Evolutionary conservation across 306 rosid species (phyloP).

Genomic region (Sophora flavescens): DNA sequence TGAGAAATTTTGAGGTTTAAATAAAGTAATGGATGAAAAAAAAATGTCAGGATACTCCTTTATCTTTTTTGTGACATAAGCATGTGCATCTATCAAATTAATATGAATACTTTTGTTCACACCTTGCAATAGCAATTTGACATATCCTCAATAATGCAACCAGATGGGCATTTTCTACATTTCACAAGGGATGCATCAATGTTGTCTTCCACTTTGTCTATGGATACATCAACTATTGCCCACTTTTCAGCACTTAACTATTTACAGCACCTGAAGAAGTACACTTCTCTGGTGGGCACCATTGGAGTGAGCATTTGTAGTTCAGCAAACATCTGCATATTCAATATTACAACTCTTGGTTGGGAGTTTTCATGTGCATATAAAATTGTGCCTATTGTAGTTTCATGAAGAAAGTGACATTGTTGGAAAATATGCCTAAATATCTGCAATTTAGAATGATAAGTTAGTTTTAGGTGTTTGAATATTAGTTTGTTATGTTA

Average conservation of each 20-base stretch:
- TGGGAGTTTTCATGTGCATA: background rate
- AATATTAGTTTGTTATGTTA: no score
- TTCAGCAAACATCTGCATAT: conserved; percentile 76
- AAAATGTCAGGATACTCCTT: no score
- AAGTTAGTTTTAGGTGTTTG: no score
- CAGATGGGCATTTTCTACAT: conserved; percentile 79
- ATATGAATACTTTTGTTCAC: conserved; percentile 50
- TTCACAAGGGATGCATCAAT: conserved; percentile 66
- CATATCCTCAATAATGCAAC: conserved; percentile 73
- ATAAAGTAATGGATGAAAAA: no score
- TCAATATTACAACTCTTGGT: background rate
- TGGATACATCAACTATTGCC: conserved; percentile 75
- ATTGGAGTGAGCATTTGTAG: conserved; percentile 80
- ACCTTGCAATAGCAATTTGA: conserved; percentile 82
- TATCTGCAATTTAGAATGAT: no score
- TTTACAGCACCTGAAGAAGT: conserved; percentile 69
- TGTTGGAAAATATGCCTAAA: no score
- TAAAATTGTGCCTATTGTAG: background rate
- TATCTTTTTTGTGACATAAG: no score
- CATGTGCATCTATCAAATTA: background rate
- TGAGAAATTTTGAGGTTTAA: background rate
- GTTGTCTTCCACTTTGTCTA: conserved; percentile 65
- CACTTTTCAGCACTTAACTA: conserved; percentile 64
- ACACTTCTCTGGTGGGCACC: conserved; percentile 77
- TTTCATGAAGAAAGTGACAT: background rate